phyloP scores from a whole-genome alignment of 768 basidiomycete species.

The Lentinula edodes region DNA sequence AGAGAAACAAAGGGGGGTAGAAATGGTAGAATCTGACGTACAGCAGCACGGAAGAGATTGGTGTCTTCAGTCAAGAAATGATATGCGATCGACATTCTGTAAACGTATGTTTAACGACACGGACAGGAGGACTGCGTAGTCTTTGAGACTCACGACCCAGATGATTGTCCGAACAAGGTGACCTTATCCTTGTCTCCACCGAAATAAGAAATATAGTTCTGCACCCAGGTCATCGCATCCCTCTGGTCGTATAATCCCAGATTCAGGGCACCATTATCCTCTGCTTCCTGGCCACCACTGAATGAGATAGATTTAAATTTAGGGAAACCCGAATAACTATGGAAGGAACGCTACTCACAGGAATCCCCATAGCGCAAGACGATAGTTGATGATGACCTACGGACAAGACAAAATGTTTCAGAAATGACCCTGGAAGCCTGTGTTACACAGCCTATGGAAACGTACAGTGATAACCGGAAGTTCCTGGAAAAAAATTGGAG shows the following conservation, averaged over 20 bases:
- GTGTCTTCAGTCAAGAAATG: not conserved
- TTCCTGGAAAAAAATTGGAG: not conserved
- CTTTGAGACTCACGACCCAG: not conserved
- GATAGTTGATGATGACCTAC: constrained; percentile 34
- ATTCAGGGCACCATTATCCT: constrained; percentile 14
- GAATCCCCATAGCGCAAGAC: constrained; percentile 33
- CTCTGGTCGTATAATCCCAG: constrained; percentile 21
- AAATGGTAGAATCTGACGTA: not conserved
- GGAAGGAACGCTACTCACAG: constrained; percentile 11
- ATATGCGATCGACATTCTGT: constrained; percentile 1
- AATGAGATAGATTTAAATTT: not conserved
- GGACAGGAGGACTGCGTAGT: too few relatives aligned
- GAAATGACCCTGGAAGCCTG: not conserved
- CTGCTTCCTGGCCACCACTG: constrained; percentile 13
- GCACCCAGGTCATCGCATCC: constrained; percentile 27
- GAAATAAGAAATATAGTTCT: constrained; percentile 37
- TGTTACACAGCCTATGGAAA: not conserved
- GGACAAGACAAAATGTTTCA: constrained; percentile 13
- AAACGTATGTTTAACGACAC: not conserved
- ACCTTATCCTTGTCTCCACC: constrained; percentile 32
- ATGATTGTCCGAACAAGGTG: constrained; percentile 7
- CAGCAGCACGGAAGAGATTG: not conserved
- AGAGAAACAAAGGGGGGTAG: not conserved
- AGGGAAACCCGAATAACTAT: too few relatives aligned
- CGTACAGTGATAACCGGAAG: not conserved